Conservation (phyloP, 495 filamentous ascomycete species). For the Choiromyces venosus region DNA sequence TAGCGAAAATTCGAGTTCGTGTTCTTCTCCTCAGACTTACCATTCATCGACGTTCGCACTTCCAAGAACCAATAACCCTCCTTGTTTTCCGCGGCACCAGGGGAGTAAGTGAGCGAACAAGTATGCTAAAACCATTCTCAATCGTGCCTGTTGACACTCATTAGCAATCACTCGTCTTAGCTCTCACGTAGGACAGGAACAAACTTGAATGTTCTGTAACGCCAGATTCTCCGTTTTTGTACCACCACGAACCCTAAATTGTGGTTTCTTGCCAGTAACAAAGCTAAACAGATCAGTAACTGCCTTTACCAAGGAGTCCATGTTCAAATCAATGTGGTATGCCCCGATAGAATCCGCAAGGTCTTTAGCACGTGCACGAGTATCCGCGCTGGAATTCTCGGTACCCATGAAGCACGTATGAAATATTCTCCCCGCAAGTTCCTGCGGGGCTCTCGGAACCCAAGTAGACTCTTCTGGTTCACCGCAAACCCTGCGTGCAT, state of each 20-base stretch:
- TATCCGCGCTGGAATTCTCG: conserved; percentile 64
- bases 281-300: conserved; percentile 52
- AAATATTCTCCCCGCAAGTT: conserved; percentile 61
- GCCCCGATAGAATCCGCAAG: conserved; percentile 64
- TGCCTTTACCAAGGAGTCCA: conserved; percentile 60
- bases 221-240: conserved; percentile 57
- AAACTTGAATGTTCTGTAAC: conserved; percentile 69
- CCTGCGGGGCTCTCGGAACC: conserved; percentile 57
- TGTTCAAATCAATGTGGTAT: conserved; percentile 71
- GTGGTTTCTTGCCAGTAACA: conserved; percentile 54
- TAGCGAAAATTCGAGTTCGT: conserved; percentile 20
- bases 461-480: conserved; percentile 50
- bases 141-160: conserved; percentile 50
- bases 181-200: neutral
- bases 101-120: conserved; percentile 64
- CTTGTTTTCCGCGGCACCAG: conserved; percentile 49
- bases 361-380: conserved; percentile 62
- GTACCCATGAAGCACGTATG: conserved; percentile 80
- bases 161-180: conserved; percentile 28
- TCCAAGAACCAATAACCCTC: conserved; percentile 60
- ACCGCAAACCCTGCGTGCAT: conserved; percentile 59
- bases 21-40: conserved; percentile 4
- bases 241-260: conserved; percentile 67
- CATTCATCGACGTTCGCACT: conserved; percentile 54
- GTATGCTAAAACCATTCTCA: conserved; percentile 77